phyloP scores from a whole-genome alignment of 768 basidiomycete genomes.

The Pholiota molesta region DNA sequence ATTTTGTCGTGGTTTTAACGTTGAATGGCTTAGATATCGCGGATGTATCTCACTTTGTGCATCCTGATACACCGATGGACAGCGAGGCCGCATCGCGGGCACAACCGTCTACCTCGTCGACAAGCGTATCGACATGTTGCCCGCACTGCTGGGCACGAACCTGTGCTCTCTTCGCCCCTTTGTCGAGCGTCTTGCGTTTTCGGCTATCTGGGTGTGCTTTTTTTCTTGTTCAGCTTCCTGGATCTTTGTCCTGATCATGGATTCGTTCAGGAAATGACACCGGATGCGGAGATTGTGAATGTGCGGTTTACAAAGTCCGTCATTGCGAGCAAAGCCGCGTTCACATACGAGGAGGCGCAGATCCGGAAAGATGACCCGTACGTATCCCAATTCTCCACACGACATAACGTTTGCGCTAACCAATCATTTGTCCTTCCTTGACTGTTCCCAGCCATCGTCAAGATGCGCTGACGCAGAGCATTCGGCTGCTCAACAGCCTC shows the following conservation, averaged over 20 bases:
- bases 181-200: conserved; percentile 95
- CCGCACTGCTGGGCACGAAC: conserved; percentile 91
- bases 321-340: conserved; percentile 93
- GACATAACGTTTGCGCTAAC: background rate
- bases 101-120: conserved; percentile 98
- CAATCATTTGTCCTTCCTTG: background rate
- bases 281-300: conserved; percentile 86
- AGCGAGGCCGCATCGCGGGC: conserved; percentile 93
- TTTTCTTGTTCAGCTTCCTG: background rate
- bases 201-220: conserved; percentile 85
- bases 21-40: conserved; percentile 77
- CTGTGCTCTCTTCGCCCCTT: conserved; percentile 90
- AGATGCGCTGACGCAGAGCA: conserved; percentile 83
- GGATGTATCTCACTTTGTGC: conserved; percentile 96
- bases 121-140: conserved; percentile 98
- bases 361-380: conserved; percentile 90
- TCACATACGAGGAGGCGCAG: conserved; percentile 97
- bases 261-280: conserved; percentile 75
- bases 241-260: conserved; percentile 4
- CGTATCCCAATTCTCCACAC: conserved; percentile 27
- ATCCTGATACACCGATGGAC: conserved; percentile 94
- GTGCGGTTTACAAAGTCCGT: conserved; percentile 95
- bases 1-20: background rate
- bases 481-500: conserved; percentile 86
- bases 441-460: conserved; percentile 57